Conservation (phyloP, 83 land plant species). For the Picea mariana region DNA sequence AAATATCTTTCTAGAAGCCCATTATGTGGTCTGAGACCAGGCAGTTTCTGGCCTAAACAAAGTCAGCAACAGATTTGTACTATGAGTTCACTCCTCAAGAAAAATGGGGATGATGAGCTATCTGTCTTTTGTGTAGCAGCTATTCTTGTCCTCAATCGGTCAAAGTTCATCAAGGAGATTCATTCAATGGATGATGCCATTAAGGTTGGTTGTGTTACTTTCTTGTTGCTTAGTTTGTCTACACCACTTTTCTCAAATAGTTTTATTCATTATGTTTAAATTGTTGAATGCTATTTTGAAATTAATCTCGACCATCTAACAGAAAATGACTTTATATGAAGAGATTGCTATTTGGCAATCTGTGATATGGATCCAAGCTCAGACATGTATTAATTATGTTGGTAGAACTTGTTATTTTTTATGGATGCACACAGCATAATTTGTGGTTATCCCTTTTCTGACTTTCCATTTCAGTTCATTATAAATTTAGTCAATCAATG, state of each 20-base stretch:
- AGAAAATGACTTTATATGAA: not conserved
- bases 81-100: slow-evolving; percentile 31
- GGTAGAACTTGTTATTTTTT: not conserved
- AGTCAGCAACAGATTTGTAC: slow-evolving; percentile 27
- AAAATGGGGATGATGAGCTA: slow-evolving; percentile 72
- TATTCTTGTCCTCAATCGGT: slow-evolving; percentile 68
- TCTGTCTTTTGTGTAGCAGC: slow-evolving; percentile 92
- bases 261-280: not conserved
- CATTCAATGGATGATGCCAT: slow-evolving; percentile 89
- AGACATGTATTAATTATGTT: not conserved
- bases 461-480: not conserved
- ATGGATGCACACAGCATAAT: not conserved
- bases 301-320: too few relatives aligned
- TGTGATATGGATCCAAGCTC: not conserved
- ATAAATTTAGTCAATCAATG: not conserved
- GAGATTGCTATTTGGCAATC: not conserved
- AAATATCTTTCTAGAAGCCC: slow-evolving; percentile 44
- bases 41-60: slow-evolving; percentile 60
- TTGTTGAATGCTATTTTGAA: not conserved
- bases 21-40: slow-evolving; percentile 78
- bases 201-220: slow-evolving; percentile 53
- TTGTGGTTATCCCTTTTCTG: not conserved
- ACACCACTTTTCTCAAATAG: not conserved
- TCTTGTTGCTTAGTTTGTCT: not conserved
- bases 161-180: slow-evolving; percentile 60